These are phyloP conservation scores for Stropharia rugosoannulata DNA, from an alignment of 768 basidiomycete species.

Conservation along the genomic window DNA sequence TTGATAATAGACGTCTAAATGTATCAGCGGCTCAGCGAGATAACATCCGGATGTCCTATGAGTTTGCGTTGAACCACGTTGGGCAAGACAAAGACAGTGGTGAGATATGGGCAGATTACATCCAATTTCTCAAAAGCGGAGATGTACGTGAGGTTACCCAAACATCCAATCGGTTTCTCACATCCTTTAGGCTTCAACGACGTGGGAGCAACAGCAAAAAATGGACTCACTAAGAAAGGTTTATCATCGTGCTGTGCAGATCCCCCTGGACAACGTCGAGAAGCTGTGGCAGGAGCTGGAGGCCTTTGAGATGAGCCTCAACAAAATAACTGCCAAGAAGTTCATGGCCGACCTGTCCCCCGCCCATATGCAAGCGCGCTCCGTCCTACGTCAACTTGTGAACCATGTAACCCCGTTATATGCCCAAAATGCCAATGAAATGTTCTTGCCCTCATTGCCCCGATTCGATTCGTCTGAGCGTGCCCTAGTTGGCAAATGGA, in stretches of 20 bases:
- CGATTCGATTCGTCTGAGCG: conserved; percentile 74
- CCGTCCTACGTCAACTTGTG: conserved; percentile 78
- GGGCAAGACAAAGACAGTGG: conserved; percentile 92
- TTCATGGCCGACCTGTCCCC: conserved; percentile 93
- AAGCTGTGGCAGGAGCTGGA: conserved; percentile 93
- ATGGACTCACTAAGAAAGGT: conserved; percentile 91
- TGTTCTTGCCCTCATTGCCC: conserved; percentile 70
- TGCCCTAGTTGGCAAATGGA: conserved; percentile 82
- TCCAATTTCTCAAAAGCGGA: conserved; percentile 80
- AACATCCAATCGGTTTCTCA: neutral
- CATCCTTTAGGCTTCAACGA: conserved; percentile 55
- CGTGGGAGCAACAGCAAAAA: conserved; percentile 96
- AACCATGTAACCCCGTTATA: conserved; percentile 68
- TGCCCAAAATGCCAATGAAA: conserved; percentile 34
- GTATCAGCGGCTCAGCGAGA: conserved; percentile 67
- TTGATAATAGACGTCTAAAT: conserved; percentile 57
- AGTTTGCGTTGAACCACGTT: conserved; percentile 86
- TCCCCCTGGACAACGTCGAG: conserved; percentile 93
- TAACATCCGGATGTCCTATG: conserved; percentile 84
- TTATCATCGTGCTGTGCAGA: conserved; percentile 92
- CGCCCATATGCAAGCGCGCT: conserved; percentile 93
- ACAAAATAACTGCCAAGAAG: conserved; percentile 94
- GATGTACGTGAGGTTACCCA: conserved; percentile 51
- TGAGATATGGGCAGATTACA: conserved; percentile 93
- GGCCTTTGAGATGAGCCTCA: conserved; percentile 84